Conservation (phyloP, 257 asterid genomes). For the Plantago major region DNA sequence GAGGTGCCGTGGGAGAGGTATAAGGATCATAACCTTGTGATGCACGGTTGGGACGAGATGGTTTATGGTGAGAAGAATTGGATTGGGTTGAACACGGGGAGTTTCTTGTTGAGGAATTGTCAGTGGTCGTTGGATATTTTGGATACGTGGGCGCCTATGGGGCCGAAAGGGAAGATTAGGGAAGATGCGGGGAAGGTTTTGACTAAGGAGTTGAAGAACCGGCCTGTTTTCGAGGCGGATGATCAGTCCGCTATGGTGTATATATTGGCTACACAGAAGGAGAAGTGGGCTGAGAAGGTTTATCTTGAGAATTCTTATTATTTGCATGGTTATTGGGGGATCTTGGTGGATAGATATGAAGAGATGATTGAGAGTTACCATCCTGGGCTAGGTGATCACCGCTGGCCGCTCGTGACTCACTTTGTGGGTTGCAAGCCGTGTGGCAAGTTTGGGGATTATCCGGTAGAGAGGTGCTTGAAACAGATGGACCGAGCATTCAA, state of each 20-base stretch:
- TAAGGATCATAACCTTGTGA: slow-evolving; percentile 57
- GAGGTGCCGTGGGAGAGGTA: slow-evolving; percentile 96
- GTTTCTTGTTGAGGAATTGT: slow-evolving; percentile 78
- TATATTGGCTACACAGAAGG: slow-evolving; percentile 65
- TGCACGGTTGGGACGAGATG: slow-evolving; percentile 91
- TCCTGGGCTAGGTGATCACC: slow-evolving; percentile 85
- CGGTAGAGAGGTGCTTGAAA: slow-evolving; percentile 87
- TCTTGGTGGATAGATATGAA: slow-evolving; percentile 79
- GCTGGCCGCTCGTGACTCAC: slow-evolving; percentile 98
- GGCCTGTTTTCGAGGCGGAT: slow-evolving; percentile 92
- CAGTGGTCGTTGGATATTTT: slow-evolving; percentile 91
- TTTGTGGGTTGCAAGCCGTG: slow-evolving; percentile 99
- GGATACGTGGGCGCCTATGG: slow-evolving; percentile 94
- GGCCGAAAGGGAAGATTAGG: slow-evolving; percentile 75
- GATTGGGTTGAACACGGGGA: slow-evolving; percentile 94
- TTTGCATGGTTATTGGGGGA: slow-evolving; percentile 93
- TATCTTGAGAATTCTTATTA: slow-evolving; percentile 67
- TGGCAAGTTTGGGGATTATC: slow-evolving; percentile 82
- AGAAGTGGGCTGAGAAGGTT: slow-evolving; percentile 79
- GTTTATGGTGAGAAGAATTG: slow-evolving; percentile 71
- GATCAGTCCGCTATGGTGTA: slow-evolving; percentile 98
- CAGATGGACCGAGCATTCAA: slow-evolving; percentile 91
- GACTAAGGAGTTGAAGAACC: slow-evolving; percentile 57
- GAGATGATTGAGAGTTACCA: slow-evolving; percentile 88
- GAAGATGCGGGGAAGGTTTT: slow-evolving; percentile 78